Evolutionary conservation across 2,329 filamentous ascomycete genomes (phyloP).

Genomic region (Tolypocladium paradoxum): DNA sequence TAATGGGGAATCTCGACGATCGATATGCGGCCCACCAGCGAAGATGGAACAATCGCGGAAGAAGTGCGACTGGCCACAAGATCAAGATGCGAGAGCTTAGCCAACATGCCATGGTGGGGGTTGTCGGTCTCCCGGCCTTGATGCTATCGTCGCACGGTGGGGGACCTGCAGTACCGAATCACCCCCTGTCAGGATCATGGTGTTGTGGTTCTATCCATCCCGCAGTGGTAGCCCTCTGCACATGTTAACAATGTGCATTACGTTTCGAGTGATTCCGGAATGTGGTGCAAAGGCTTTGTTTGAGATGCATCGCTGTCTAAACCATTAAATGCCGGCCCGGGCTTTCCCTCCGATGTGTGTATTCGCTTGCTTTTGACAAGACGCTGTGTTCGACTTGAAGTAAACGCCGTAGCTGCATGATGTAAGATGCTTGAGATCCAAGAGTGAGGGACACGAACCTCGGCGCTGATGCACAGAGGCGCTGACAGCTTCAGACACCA

Average conservation of each 20-base stretch:
- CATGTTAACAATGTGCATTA: background rate
- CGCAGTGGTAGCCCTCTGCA: too few species aligned
- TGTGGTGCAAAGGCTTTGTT: too few species aligned
- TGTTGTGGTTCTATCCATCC: background rate
- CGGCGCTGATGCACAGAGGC: background rate
- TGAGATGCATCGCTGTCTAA: too few species aligned
- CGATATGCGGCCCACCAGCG: background rate
- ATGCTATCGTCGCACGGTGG: background rate
- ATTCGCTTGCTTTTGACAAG: background rate
- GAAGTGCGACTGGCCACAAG: background rate
- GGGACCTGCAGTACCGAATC: background rate
- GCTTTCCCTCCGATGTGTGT: background rate
- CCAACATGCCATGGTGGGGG: background rate
- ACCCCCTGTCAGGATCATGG: background rate
- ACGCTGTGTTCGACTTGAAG: background rate
- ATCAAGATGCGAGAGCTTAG: background rate
- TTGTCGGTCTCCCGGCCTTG: background rate
- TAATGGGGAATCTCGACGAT: background rate
- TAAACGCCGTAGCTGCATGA: background rate
- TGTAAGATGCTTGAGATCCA: background rate
- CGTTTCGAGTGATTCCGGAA: background rate
- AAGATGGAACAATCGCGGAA: too few species aligned
- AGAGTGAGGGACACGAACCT: too few species aligned
- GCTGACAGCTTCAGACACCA: background rate
- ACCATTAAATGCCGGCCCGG: too few species aligned